Evolutionary conservation across 2,329 filamentous ascomycete genomes (phyloP).

Genomic region (Macrophomina tecta): DNA sequence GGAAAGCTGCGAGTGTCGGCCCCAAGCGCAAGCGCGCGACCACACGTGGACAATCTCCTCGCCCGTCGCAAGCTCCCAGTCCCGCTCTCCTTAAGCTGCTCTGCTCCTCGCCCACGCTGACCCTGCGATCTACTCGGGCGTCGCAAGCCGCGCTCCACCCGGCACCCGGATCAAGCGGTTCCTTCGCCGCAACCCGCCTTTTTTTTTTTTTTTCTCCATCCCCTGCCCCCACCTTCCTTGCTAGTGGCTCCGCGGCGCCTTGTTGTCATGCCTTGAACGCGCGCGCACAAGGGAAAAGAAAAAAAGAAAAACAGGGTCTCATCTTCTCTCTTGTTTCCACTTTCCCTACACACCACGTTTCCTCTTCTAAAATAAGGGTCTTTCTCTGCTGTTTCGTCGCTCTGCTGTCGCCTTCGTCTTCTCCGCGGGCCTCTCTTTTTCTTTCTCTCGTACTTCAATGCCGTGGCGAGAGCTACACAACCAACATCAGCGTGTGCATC

Average conservation of each 20-base stretch:
- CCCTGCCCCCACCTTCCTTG: slow-evolving; percentile 22
- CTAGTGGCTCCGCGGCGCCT: slow-evolving; percentile 14
- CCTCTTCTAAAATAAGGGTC: not conserved
- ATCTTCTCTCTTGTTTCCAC: not conserved
- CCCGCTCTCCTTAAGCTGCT: too few species aligned
- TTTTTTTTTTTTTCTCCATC: slow-evolving; percentile 2
- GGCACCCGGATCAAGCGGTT: not conserved
- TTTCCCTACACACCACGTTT: not conserved
- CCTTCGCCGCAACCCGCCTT: not conserved
- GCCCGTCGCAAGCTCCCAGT: too few species aligned
- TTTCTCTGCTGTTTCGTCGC: not conserved
- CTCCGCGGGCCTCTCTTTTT: not conserved
- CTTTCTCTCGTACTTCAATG: not conserved
- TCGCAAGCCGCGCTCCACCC: slow-evolving; percentile 1
- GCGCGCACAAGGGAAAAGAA: not conserved
- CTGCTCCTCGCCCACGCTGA: not conserved
- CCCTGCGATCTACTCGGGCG: not conserved
- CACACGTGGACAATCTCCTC: not conserved
- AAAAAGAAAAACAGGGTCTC: slow-evolving; percentile 5
- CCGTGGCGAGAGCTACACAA: not conserved
- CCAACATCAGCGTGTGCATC: not conserved
- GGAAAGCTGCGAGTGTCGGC: slow-evolving; percentile 7
- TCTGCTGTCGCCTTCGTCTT: not conserved
- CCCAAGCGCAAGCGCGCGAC: slow-evolving; percentile 6
- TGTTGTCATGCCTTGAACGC: slow-evolving; percentile 26